phyloP scores from a whole-genome alignment of 2,329 filamentous ascomycete genomes.

The Trichoderma hamatum region DNA sequence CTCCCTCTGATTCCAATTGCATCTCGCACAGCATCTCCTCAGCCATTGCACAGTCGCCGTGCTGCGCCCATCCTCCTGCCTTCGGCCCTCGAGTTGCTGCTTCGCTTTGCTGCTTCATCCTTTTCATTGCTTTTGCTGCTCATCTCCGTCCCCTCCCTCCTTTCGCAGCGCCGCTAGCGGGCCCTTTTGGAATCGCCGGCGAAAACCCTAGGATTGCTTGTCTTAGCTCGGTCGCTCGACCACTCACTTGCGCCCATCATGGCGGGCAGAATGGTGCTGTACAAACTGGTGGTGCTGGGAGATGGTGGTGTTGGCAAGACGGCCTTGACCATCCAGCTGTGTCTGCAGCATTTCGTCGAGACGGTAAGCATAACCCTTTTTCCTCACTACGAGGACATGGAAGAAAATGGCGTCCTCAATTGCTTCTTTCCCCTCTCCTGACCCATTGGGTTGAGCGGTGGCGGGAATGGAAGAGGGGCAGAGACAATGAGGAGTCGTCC shows the following conservation, averaged over 20 bases:
- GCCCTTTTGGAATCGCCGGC: conserved; percentile 22
- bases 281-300: conserved; percentile 93
- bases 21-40: conserved; percentile 13
- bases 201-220: conserved; percentile 14
- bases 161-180: conserved; percentile 22
- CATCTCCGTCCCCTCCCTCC: conserved; percentile 1
- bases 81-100: not conserved
- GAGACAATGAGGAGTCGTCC: conserved; percentile 4
- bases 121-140: not conserved
- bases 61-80: not conserved
- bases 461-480: conserved; percentile 23
- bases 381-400: not conserved
- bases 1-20: conserved; percentile 19
- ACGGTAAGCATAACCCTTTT: conserved; percentile 58
- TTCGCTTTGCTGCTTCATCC: not conserved
- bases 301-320: conserved; percentile 95
- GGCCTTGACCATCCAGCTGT: conserved; percentile 92
- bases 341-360: conserved; percentile 97
- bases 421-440: conserved; percentile 18
- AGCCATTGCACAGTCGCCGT: conserved; percentile 12
- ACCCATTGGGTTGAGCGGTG: conserved; percentile 12
- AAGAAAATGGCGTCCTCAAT: not conserved
- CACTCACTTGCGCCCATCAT: conserved; percentile 52
- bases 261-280: conserved; percentile 92
- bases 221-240: conserved; percentile 31